phyloP scores from a whole-genome alignment of 805 yeast species.

The Yarrowia sp. region DNA sequence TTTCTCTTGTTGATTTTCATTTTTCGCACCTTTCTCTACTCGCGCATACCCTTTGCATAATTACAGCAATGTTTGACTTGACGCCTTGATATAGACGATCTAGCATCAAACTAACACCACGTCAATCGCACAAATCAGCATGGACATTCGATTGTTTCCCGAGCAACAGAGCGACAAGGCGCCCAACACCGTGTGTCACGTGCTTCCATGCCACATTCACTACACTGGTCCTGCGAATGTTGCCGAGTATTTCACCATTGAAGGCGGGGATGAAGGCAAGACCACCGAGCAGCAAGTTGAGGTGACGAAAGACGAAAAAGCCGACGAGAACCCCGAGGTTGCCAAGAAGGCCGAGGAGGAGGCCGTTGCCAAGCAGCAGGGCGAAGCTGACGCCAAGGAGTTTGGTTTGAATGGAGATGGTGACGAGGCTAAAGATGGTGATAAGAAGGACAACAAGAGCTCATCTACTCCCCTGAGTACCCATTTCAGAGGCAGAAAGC shows the following conservation, averaged over 20 bases:
- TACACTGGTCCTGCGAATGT: slow-evolving; percentile 46
- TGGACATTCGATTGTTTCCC: slow-evolving; percentile 27
- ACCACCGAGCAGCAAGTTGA: neutral
- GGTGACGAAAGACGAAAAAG: slow-evolving; percentile 16
- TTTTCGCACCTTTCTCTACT: neutral
- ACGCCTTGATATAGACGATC: slow-evolving; percentile 1
- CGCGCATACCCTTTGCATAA: neutral
- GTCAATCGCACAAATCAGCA: neutral
- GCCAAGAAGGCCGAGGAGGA: slow-evolving; percentile 10
- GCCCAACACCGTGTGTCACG: slow-evolving; percentile 42
- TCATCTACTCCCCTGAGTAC: neutral
- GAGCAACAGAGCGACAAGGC: slow-evolving; percentile 20
- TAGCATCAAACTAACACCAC: neutral
- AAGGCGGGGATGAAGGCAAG: neutral
- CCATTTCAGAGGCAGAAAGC: slow-evolving; percentile 19
- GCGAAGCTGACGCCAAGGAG: neutral
- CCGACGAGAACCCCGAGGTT: slow-evolving; percentile 14
- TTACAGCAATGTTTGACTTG: slow-evolving; percentile 10
- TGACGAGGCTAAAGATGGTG: neutral
- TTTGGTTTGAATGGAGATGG: neutral
- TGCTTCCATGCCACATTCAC: slow-evolving; percentile 46
- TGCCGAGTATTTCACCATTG: slow-evolving; percentile 42
- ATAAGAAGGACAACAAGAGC: neutral
- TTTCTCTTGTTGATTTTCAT: neutral
- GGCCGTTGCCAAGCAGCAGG: neutral